Evolutionary conservation across 176 grass and related monocot genomes (phyloP).

Genomic region (Rhipidocladum racemiflorum): DNA sequence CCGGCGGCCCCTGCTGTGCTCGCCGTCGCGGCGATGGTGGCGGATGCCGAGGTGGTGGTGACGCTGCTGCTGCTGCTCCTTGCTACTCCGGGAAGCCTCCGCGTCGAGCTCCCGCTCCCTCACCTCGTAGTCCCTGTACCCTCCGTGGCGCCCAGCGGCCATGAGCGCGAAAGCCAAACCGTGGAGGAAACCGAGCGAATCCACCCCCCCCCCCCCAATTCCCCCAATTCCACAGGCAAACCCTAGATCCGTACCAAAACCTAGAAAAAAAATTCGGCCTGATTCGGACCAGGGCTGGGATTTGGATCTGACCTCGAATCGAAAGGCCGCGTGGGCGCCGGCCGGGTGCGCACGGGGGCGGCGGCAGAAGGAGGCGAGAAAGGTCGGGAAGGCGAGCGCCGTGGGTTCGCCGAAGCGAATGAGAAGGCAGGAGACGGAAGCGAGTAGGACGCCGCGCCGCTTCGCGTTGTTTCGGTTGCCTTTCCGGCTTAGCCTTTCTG

Average conservation of each 20-base stretch:
- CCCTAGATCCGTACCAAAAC: constrained; percentile 56
- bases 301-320: constrained; percentile 38
- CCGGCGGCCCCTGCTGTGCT: constrained; percentile 34
- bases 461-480: constrained; percentile 29
- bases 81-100: constrained; percentile 45
- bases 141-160: constrained; percentile 54
- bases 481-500: constrained; percentile 10
- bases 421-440: constrained; percentile 17
- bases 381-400: neutral
- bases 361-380: neutral
- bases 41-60: constrained; percentile 1
- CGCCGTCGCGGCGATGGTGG: constrained; percentile 28
- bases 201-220: neutral
- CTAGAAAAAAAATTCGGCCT: constrained; percentile 29
- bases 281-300: constrained; percentile 7
- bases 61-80: constrained; percentile 15
- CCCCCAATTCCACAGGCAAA: constrained; percentile 21
- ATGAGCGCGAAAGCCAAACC: constrained; percentile 31
- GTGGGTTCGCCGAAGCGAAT: neutral
- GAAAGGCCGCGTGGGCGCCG: neutral
- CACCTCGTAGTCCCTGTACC: constrained; percentile 50
- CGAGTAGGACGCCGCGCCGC: constrained; percentile 52
- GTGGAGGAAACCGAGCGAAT: constrained; percentile 13
- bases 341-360: neutral
- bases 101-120: constrained; percentile 55